Evolutionary conservation across 2,329 filamentous ascomycete genomes (phyloP).

Genomic region (Xylaria sp.): DNA sequence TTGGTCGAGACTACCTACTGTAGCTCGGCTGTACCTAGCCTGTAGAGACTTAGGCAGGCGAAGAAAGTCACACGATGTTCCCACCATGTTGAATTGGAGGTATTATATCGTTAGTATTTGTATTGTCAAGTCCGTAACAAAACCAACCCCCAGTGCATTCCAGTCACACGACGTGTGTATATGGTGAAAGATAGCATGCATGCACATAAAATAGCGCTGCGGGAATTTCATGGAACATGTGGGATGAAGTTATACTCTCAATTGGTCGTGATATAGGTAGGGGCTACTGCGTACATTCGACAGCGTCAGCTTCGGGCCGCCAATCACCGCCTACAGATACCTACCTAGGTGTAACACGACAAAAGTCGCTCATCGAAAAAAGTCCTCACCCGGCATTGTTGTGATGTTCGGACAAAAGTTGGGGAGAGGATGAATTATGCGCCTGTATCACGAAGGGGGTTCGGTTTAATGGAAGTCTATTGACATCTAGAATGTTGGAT

Average conservation of each 20-base stretch:
- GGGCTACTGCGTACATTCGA: neutral
- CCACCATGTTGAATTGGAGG: neutral
- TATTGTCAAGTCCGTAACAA: neutral
- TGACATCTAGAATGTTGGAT: neutral
- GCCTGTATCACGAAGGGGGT: neutral
- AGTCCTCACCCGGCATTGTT: neutral
- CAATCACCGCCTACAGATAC: neutral
- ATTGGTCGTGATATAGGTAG: slow-evolving; percentile 1
- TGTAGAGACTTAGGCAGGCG: neutral
- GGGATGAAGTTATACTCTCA: neutral
- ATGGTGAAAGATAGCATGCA: neutral
- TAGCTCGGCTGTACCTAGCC: neutral
- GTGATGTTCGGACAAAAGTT: slow-evolving; percentile 14
- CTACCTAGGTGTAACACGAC: neutral
- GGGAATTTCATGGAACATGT: slow-evolving; percentile 25
- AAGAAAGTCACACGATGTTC: slow-evolving; percentile 10
- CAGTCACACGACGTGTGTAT: neutral
- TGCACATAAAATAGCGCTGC: slow-evolving; percentile 11
- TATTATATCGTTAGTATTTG: neutral
- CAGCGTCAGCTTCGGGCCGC: neutral
- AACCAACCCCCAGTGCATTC: neutral
- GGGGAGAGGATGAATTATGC: slow-evolving; percentile 7
- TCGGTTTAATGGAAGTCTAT: neutral
- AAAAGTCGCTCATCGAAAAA: slow-evolving; percentile 23
- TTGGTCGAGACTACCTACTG: too few relatives aligned